Evolutionary conservation across 257 asterid species (phyloP).

Genomic region (Solanum piurae): DNA sequence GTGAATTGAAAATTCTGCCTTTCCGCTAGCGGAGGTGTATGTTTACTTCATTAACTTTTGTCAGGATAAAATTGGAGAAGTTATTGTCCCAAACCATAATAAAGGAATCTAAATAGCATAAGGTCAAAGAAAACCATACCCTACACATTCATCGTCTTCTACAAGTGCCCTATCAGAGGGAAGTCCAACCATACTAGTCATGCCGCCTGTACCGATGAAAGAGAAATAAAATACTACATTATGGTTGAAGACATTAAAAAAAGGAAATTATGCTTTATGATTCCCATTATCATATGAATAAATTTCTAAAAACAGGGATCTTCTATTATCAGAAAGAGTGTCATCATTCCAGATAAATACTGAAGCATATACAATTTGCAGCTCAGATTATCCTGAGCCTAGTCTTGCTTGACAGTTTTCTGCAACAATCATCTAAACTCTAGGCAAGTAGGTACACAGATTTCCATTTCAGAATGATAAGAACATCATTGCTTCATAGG

Average conservation of each 20-base stretch:
- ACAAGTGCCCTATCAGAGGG: conserved; percentile 85
- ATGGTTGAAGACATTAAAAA: background rate
- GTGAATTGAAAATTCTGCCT: background rate
- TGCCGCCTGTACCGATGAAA: conserved; percentile 33
- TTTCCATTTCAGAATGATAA: background rate
- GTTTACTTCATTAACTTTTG: background rate
- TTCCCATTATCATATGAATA: background rate
- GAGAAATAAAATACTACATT: background rate
- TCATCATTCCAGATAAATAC: background rate
- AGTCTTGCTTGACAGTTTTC: background rate
- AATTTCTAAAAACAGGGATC: background rate
- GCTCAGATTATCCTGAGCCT: background rate
- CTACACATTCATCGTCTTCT: conserved; percentile 70
- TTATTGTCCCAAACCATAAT: background rate
- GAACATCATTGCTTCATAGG: background rate
- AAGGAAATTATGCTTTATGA: background rate
- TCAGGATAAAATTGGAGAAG: background rate
- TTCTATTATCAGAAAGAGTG: background rate
- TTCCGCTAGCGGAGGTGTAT: background rate
- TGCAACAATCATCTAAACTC: background rate
- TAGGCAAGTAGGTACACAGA: background rate
- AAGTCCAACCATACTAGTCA: conserved; percentile 86
- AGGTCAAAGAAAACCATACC: conserved; percentile 19
- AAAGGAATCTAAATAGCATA: background rate
- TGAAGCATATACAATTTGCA: background rate